Evolutionary conservation across 2,329 filamentous ascomycete species (phyloP).

Genomic region (Diaporthe velutina): DNA sequence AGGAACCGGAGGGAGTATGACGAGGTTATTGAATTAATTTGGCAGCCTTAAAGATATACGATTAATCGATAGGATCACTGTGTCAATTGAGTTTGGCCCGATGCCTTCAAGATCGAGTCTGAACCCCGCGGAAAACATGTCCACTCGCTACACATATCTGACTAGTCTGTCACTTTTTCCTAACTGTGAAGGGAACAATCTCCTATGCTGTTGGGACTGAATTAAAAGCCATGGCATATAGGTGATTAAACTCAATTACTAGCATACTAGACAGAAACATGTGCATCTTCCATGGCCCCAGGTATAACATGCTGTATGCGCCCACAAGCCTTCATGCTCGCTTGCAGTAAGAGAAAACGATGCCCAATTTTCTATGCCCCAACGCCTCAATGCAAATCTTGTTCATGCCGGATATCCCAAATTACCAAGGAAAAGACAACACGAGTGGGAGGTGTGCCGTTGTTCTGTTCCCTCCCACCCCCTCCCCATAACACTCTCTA

Average conservation of each 20-base stretch:
- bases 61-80: neutral
- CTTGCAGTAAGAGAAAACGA: neutral
- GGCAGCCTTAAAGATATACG: conserved; percentile 45
- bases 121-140: neutral
- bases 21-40: conserved; percentile 63
- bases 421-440: neutral
- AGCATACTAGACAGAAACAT: neutral
- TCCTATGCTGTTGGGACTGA: neutral
- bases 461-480: neutral
- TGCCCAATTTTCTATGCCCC: conserved; percentile 1
- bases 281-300: neutral
- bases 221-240: neutral
- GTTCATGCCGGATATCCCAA: neutral
- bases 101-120: neutral
- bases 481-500: no score
- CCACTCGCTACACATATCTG: neutral
- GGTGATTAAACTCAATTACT: neutral
- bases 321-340: neutral
- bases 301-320: neutral
- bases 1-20: conserved; percentile 54
- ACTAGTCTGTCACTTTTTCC: neutral
- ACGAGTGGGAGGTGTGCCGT: neutral
- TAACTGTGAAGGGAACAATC: neutral
- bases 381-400: conserved; percentile 4
- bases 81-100: neutral